Percentiles rank a stretch among this genome's conserved stretches.
phyloP scores from a whole-genome alignment of 495 filamentous ascomycete species.

The Penicillium maclennaniae region DNA sequence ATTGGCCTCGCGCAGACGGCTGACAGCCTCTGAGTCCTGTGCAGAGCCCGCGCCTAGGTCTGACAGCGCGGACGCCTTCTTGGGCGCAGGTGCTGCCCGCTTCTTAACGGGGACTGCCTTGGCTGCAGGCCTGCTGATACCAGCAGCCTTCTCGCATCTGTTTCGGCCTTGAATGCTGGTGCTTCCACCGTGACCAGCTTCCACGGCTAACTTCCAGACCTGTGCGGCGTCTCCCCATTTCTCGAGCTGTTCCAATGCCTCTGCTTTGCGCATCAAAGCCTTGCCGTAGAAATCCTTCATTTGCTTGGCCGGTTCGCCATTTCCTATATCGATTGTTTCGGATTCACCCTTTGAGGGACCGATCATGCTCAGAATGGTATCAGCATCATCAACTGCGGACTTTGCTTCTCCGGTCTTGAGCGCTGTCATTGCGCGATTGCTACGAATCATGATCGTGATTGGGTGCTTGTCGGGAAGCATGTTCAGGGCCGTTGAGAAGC shows the following conservation, averaged over 20 bases:
- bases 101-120: constrained; percentile 36
- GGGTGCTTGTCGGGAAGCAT: constrained; percentile 78
- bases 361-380: constrained; percentile 74
- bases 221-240: constrained; percentile 80
- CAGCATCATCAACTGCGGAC: constrained; percentile 76
- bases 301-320: constrained; percentile 63
- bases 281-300: constrained; percentile 94
- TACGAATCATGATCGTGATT: constrained; percentile 77
- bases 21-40: constrained; percentile 58
- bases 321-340: constrained; percentile 70
- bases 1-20: constrained; percentile 74
- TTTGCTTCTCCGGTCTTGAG: constrained; percentile 89
- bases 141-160: constrained; percentile 81
- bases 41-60: constrained; percentile 36
- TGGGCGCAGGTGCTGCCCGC: constrained; percentile 33
- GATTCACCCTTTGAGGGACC: constrained; percentile 71
- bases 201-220: constrained; percentile 78
- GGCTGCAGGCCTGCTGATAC: constrained; percentile 47
- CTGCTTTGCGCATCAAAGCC: constrained; percentile 88
- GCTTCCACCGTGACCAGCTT: constrained; percentile 76
- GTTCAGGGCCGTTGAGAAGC: constrained; percentile 72
- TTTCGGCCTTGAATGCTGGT: constrained; percentile 82
- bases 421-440: constrained; percentile 85
- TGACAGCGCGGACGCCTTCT: constrained; percentile 46
- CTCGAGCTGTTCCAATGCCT: constrained; percentile 92